These are phyloP conservation scores for Backusella tarrabulga DNA, from an alignment of 192 early-diverging fungal genomes.

Conservation along the genomic window DNA sequence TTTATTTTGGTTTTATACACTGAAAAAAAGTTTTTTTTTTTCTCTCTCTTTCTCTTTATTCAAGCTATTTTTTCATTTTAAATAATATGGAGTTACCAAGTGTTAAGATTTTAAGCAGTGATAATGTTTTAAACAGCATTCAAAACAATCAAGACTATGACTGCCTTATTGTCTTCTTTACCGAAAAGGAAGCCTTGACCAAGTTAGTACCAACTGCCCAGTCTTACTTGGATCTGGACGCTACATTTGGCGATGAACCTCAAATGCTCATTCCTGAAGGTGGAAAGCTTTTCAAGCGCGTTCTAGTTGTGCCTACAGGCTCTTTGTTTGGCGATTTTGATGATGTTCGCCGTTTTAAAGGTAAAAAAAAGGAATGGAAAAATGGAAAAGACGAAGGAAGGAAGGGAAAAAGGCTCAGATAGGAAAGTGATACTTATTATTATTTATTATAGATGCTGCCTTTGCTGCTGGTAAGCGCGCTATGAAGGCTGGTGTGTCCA, in stretches of 20 bases:
- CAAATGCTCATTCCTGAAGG: slow-evolving; percentile 35
- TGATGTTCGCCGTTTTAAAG: slow-evolving; percentile 72
- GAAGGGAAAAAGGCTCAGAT: neutral
- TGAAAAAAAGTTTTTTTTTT: neutral
- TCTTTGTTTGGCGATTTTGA: slow-evolving; percentile 72
- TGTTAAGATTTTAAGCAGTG: neutral
- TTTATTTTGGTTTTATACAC: neutral
- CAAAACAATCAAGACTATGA: slow-evolving; percentile 22
- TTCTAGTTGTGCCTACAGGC: slow-evolving; percentile 78
- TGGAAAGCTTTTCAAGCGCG: slow-evolving; percentile 53
- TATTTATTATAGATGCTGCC: slow-evolving; percentile 49
- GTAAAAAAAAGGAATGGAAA: slow-evolving; percentile 22
- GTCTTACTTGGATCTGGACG: slow-evolving; percentile 30
- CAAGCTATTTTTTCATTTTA: neutral
- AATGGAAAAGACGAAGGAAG: neutral
- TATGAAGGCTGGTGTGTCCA: slow-evolving; percentile 58
- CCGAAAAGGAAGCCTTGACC: slow-evolving; percentile 18
- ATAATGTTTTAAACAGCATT: neutral
- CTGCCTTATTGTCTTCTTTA: slow-evolving; percentile 33
- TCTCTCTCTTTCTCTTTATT: neutral
- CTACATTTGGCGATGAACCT: slow-evolving; percentile 41
- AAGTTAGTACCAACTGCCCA: slow-evolving; percentile 18
- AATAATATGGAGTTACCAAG: slow-evolving; percentile 12
- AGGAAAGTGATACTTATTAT: neutral
- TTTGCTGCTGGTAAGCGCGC: slow-evolving; percentile 64